phyloP scores from a whole-genome alignment of 2,329 filamentous ascomycete species.

The Clonostachys byssicola region DNA sequence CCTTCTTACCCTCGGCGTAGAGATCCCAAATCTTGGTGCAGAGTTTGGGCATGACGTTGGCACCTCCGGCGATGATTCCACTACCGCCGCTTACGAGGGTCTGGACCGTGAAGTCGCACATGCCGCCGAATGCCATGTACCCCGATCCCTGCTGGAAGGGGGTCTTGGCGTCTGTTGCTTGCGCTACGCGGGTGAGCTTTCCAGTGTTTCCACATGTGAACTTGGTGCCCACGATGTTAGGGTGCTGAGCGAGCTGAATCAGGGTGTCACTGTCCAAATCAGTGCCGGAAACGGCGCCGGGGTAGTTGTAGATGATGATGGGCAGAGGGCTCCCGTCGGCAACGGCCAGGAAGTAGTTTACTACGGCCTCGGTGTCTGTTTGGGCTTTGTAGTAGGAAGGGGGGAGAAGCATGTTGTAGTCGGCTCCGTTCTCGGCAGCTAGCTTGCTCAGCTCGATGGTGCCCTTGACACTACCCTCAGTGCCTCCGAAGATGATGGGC shows the following conservation, averaged over 20 bases:
- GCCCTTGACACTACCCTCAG: conserved; percentile 75
- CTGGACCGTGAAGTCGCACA: conserved; percentile 84
- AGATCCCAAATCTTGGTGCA: conserved; percentile 77
- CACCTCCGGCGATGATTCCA: conserved; percentile 81
- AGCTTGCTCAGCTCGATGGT: conserved; percentile 73
- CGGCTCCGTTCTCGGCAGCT: conserved; percentile 64
- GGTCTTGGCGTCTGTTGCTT: conserved; percentile 67
- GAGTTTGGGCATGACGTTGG: conserved; percentile 80
- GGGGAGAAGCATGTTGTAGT: conserved; percentile 76
- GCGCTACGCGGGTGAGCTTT: conserved; percentile 79
- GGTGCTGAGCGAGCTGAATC: conserved; percentile 73
- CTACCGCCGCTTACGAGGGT: conserved; percentile 74
- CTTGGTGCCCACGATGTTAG: conserved; percentile 84
- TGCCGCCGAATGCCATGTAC: conserved; percentile 85
- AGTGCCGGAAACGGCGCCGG: conserved; percentile 79
- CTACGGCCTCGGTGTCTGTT: conserved; percentile 69
- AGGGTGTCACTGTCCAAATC: conserved; percentile 88
- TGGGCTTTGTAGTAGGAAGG: conserved; percentile 80
- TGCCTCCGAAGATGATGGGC: conserved; percentile 80
- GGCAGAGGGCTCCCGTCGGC: conserved; percentile 73
- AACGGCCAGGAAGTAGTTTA: conserved; percentile 70
- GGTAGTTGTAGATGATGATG: conserved; percentile 89
- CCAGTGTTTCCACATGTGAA: conserved; percentile 91
- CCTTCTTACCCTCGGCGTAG: conserved; percentile 66
- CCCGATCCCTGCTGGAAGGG: conserved; percentile 53